Evolutionary conservation across 1,284 basidiomycete genomes (phyloP).

Genomic region (Ceratobasidium sp.): DNA sequence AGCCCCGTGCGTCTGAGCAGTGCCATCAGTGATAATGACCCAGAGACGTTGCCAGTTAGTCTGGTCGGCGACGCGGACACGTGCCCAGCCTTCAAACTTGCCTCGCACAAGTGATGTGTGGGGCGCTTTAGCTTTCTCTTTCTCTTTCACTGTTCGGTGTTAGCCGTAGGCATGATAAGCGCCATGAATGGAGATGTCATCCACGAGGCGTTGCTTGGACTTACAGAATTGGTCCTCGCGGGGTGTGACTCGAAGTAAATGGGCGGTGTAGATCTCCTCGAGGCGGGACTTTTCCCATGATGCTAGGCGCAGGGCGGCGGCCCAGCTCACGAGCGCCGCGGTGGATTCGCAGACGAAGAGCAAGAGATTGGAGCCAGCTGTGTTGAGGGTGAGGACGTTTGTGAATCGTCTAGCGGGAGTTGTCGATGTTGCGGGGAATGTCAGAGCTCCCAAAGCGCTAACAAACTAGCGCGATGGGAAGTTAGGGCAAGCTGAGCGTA

Average conservation of each 20-base stretch:
- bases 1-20: background rate
- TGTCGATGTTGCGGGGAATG: constrained; percentile 63
- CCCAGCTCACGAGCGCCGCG: constrained; percentile 82
- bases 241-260: constrained; percentile 82
- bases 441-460: constrained; percentile 77
- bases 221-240: constrained; percentile 58
- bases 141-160: constrained; percentile 65
- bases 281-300: constrained; percentile 96
- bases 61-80: constrained; percentile 92
- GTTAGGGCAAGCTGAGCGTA: too few relatives aligned
- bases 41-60: constrained; percentile 96
- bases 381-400: constrained; percentile 92
- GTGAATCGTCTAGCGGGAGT: constrained; percentile 67
- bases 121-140: too few relatives aligned
- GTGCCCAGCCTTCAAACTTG: constrained; percentile 91
- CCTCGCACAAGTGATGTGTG: constrained; percentile 74
- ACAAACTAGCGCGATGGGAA: too few relatives aligned
- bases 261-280: constrained; percentile 97
- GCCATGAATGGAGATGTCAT: constrained; percentile 2
- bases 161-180: constrained; percentile 21
- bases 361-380: constrained; percentile 90
- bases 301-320: constrained; percentile 87
- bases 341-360: constrained; percentile 86
- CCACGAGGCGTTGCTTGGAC: constrained; percentile 50
- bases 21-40: constrained; percentile 68